Percentiles rank a stretch among this genome's conserved stretches.
These are phyloP conservation scores for Umbilicus rupestris DNA, from an alignment of 164 flowering plant species.

Conservation along the genomic window DNA sequence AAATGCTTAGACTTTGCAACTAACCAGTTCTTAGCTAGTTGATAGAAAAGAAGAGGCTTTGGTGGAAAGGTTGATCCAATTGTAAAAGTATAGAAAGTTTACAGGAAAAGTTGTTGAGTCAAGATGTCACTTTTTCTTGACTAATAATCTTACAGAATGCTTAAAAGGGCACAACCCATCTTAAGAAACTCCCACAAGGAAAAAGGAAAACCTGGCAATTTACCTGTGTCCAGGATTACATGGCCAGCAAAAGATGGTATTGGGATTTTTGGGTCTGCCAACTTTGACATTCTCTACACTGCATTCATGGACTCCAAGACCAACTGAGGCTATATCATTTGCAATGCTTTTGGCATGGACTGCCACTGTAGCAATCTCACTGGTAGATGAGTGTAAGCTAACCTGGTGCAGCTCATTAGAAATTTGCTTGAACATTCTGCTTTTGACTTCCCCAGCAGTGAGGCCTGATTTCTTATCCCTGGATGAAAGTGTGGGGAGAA, in stretches of 20 bases:
- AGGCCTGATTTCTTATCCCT: background rate
- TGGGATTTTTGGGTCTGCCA: background rate
- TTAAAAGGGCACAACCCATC: too few relatives aligned
- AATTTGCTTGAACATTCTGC: background rate
- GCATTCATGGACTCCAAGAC: background rate
- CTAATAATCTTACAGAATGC: too few relatives aligned
- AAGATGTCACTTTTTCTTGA: too few relatives aligned
- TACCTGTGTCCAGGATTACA: background rate
- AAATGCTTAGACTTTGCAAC: too few relatives aligned
- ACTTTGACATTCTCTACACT: background rate
- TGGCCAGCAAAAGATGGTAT: background rate
- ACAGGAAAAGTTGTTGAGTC: too few relatives aligned
- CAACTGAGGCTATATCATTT: background rate
- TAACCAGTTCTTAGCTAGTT: too few relatives aligned
- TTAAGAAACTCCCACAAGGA: too few relatives aligned
- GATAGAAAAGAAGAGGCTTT: too few relatives aligned
- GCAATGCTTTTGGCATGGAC: background rate
- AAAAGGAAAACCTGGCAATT: too few relatives aligned
- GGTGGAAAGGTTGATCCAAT: too few relatives aligned
- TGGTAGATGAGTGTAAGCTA: background rate
- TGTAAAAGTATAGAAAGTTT: too few relatives aligned
- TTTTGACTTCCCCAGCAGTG: background rate
- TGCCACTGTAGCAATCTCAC: background rate
- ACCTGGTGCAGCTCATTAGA: background rate
- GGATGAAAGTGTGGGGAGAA: background rate